Conservation (phyloP, 306 rosid genomes). For the Gynostemma pentaphyllum region DNA sequence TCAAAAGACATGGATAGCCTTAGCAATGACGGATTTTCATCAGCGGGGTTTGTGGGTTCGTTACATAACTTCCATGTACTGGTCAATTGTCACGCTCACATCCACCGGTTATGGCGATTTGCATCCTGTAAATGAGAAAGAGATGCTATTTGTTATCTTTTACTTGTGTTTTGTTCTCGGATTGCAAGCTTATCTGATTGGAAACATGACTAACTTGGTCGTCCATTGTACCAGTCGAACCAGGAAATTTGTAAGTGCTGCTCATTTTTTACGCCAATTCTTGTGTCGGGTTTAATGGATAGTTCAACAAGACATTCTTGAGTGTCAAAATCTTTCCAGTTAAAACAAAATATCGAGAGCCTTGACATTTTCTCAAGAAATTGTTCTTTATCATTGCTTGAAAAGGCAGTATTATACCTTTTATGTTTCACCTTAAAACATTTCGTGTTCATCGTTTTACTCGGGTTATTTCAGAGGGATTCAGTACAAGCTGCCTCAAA, state of each 20-base stretch:
- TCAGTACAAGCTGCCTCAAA: slow-evolving; percentile 47
- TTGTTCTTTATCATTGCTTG: not conserved
- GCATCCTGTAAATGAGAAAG: slow-evolving; percentile 52
- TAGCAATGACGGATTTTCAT: not conserved
- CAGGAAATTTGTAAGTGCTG: slow-evolving; percentile 50
- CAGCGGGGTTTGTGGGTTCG: not conserved
- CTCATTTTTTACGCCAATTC: not conserved
- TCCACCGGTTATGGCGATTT: slow-evolving; percentile 74
- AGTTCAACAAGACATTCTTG: not conserved
- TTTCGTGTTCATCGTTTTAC: not conserved
- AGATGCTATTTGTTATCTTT: slow-evolving; percentile 38
- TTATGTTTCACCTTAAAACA: not conserved
- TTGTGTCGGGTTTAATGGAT: not conserved
- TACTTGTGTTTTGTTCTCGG: slow-evolving; percentile 51
- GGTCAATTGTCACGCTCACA: slow-evolving; percentile 63
- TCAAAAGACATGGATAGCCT: slow-evolving; percentile 36
- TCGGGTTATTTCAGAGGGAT: slow-evolving; percentile 49
- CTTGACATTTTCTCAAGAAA: not conserved
- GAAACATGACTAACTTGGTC: slow-evolving; percentile 80
- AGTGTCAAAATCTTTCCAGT: too few species aligned
- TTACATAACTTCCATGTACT: slow-evolving; percentile 50
- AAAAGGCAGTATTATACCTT: not conserved
- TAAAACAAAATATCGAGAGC: too few species aligned
- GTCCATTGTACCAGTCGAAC: slow-evolving; percentile 71
- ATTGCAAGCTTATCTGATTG: slow-evolving; percentile 50